phyloP scores from a whole-genome alignment of 495 filamentous ascomycete genomes.

The Penicillium soppii region DNA sequence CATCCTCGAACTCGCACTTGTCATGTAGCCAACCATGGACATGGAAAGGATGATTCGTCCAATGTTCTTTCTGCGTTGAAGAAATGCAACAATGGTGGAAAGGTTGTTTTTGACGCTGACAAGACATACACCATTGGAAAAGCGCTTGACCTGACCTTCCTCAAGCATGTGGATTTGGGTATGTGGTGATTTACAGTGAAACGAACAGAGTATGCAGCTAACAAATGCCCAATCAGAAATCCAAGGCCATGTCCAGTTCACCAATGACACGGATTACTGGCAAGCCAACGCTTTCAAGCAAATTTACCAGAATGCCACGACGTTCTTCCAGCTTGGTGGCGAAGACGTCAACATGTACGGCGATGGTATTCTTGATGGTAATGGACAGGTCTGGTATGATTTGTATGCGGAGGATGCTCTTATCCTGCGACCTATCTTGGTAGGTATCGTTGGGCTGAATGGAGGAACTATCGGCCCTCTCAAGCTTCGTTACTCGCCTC shows the following conservation, averaged over 20 bases:
- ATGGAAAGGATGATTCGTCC: constrained; percentile 57
- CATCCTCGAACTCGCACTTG: constrained; percentile 31
- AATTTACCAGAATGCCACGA: constrained; percentile 62
- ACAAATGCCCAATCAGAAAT: constrained; percentile 38
- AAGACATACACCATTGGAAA: constrained; percentile 61
- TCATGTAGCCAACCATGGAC: constrained; percentile 34
- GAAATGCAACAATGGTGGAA: constrained; percentile 65
- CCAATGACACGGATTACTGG: constrained; percentile 68
- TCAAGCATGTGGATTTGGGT: constrained; percentile 63
- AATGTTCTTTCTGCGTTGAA: constrained; percentile 58
- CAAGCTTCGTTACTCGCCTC: constrained; percentile 61
- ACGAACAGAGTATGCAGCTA: constrained; percentile 8
- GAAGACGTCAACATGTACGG: constrained; percentile 69
- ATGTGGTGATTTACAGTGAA: constrained; percentile 1
- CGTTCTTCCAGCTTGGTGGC: constrained; percentile 70
- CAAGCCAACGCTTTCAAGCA: constrained; percentile 59
- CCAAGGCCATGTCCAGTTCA: constrained; percentile 57
- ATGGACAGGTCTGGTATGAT: constrained; percentile 73
- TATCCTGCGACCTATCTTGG: constrained; percentile 59
- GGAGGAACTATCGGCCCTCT: constrained; percentile 60
- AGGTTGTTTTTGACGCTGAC: constrained; percentile 58
- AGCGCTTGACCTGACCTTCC: constrained; percentile 62
- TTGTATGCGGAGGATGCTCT: constrained; percentile 53
- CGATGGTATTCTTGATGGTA: constrained; percentile 60
- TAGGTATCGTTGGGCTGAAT: constrained; percentile 62